Evolutionary conservation across 106 monocot species (phyloP).

Genomic region (Acorus calamus): DNA sequence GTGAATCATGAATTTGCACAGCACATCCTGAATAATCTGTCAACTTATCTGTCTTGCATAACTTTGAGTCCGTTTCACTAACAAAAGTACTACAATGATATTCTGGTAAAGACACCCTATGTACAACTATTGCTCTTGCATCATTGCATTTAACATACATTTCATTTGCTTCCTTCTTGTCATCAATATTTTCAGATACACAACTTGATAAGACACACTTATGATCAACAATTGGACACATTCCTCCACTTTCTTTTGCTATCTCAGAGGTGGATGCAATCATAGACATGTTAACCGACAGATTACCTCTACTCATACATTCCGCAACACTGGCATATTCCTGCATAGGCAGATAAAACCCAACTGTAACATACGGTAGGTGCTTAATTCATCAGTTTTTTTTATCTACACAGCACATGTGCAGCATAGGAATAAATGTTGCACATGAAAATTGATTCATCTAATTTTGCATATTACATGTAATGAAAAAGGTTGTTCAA

Average conservation of each 20-base stretch:
- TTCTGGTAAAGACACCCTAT: background rate
- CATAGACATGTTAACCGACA: background rate
- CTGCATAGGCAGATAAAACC: background rate
- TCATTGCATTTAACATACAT: background rate
- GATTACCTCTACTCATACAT: background rate
- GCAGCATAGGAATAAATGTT: no score
- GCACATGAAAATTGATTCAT: no score
- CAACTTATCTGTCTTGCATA: no score
- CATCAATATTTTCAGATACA: background rate
- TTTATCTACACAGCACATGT: no score
- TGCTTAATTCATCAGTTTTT: no score
- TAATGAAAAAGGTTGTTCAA: no score
- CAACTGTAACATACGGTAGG: background rate
- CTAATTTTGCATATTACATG: no score
- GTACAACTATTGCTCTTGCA: background rate
- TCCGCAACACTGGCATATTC: constrained; percentile 4
- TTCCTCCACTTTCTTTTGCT: no score
- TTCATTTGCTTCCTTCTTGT: background rate
- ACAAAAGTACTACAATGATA: constrained; percentile 4
- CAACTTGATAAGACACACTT: background rate
- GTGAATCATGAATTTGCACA: no score
- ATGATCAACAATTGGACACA: no score
- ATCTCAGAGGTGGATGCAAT: constrained; percentile 2
- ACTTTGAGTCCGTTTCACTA: background rate
- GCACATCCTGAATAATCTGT: no score